Conservation (phyloP, 495 filamentous ascomycete species). For the Jackrogersella multiformis region DNA sequence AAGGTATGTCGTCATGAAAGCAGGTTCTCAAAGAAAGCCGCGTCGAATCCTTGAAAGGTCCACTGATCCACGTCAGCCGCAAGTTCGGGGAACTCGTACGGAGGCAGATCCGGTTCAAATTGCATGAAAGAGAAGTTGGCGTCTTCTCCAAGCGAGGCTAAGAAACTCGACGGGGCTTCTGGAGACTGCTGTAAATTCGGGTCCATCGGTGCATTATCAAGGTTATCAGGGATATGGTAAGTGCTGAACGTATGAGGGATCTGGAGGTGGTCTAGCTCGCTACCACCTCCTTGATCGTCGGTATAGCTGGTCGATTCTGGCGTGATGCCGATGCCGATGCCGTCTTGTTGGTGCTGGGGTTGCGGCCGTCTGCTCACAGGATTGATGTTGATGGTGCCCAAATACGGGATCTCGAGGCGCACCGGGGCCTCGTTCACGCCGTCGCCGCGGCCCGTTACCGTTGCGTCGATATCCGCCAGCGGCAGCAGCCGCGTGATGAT, state of each 20-base stretch:
- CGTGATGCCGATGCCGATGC: background rate
- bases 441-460: background rate
- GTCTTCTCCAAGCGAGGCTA: constrained; percentile 24
- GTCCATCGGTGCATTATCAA: background rate
- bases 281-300: background rate
- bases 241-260: background rate
- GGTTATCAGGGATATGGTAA: background rate
- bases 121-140: constrained; percentile 47
- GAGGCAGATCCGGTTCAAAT: constrained; percentile 39
- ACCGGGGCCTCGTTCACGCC: constrained; percentile 30
- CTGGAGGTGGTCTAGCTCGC: background rate
- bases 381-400: constrained; percentile 58
- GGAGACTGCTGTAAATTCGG: constrained; percentile 11
- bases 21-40: constrained; percentile 48
- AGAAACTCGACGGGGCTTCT: constrained; percentile 5
- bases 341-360: constrained; percentile 5
- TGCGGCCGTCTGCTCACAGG: constrained; percentile 31
- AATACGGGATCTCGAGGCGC: constrained; percentile 57
- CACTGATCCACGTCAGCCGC: constrained; percentile 52
- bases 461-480: constrained; percentile 45
- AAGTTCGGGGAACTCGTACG: constrained; percentile 39
- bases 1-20: constrained; percentile 26
- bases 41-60: constrained; percentile 55
- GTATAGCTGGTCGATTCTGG: background rate
- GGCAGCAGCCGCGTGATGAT: constrained; percentile 57